Percentiles rank a stretch among this genome's conserved stretches.
Evolutionary conservation across 768 basidiomycete species (phyloP).

Genomic region (Mycena polygramma): DNA sequence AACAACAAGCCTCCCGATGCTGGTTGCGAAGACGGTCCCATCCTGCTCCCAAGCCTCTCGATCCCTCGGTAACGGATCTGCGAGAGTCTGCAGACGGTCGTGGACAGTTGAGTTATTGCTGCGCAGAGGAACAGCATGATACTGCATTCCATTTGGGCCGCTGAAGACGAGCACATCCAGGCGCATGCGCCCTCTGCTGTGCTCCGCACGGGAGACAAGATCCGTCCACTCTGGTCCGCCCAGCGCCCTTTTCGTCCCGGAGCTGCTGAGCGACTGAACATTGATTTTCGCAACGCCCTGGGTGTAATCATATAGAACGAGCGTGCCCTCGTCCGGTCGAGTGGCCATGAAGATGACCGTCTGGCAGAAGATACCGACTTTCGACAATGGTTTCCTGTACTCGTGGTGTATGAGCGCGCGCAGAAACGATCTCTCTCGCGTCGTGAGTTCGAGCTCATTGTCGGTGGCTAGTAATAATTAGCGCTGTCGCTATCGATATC

Average conservation of each 20-base stretch:
- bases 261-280: not conserved
- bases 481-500: no score
- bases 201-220: not conserved
- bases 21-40: no score
- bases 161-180: not conserved
- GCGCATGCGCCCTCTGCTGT: not conserved
- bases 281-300: not conserved
- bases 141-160: not conserved
- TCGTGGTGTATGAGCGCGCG: not conserved
- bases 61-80: no score
- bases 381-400: not conserved
- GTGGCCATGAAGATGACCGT: not conserved
- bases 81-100: not conserved
- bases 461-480: not conserved
- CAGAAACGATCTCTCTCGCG: not conserved
- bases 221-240: not conserved
- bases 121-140: not conserved
- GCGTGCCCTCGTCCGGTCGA: not conserved
- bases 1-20: no score
- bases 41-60: no score
- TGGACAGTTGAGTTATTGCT: not conserved
- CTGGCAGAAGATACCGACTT: not conserved
- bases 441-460: not conserved
- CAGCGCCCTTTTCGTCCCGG: not conserved
- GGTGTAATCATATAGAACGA: not conserved